A percentile compares a stretch with the other conserved stretches of the same genome.
phyloP scores from a whole-genome alignment of 2,329 filamentous ascomycete species.

The Ceratocystis eucalypticola region DNA sequence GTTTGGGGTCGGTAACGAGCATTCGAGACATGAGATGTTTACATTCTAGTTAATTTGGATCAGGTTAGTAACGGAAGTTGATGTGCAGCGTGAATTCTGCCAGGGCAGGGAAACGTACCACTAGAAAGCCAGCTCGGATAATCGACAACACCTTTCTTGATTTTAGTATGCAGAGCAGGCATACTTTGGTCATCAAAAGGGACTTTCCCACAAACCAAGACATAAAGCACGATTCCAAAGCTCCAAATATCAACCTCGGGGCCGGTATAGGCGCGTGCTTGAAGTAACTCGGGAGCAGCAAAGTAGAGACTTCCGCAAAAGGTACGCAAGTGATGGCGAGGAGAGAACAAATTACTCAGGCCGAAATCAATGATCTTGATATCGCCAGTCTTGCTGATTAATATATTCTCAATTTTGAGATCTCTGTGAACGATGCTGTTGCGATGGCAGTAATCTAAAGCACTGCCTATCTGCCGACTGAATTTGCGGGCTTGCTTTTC shows the following conservation, averaged over 20 bases:
- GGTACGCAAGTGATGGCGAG: conserved; percentile 73
- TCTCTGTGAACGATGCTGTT: conserved; percentile 98
- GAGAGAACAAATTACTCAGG: conserved; percentile 88
- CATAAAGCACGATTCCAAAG: conserved; percentile 95
- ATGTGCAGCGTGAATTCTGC: too few relatives aligned
- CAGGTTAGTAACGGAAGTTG: conserved; percentile 2
- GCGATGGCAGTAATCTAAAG: conserved; percentile 90
- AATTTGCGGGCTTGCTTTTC: conserved; percentile 98
- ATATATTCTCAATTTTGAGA: conserved; percentile 96
- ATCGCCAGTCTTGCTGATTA: conserved; percentile 97
- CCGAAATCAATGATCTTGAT: conserved; percentile 99
- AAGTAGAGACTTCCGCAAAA: conserved; percentile 98
- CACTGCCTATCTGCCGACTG: conserved; percentile 89
- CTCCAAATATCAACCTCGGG: conserved; percentile 98
- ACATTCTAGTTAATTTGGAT: conserved; percentile 51
- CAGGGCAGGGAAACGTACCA: conserved; percentile 46
- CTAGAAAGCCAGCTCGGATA: conserved; percentile 87
- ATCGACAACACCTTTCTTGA: conserved; percentile 92
- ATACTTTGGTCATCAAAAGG: conserved; percentile 99
- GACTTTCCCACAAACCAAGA: conserved; percentile 92
- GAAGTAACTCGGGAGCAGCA: conserved; percentile 84
- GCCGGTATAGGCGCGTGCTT: conserved; percentile 86
- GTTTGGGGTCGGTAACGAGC: conserved; percentile 85
- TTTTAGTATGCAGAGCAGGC: conserved; percentile 95
- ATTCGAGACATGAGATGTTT: conserved; percentile 84